Evolutionary conservation across 306 rosid genomes (phyloP).

Genomic region (Phaseolus lunatus): DNA sequence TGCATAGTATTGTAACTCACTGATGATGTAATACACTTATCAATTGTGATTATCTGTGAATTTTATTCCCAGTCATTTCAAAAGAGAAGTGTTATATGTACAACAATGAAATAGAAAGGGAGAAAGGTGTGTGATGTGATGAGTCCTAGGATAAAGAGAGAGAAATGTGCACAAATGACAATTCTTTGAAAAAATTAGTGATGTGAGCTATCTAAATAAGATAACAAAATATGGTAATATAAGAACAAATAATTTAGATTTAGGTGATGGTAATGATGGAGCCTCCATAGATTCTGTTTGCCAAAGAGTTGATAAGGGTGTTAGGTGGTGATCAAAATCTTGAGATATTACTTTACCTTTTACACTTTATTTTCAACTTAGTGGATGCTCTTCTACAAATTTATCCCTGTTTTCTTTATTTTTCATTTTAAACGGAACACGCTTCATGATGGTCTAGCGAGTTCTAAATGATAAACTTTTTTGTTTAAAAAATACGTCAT

Average conservation of each 20-base stretch:
- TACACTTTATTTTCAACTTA: too few species aligned
- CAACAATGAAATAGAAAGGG: background rate
- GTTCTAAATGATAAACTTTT: too few species aligned
- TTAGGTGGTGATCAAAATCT: background rate
- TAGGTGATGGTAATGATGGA: background rate
- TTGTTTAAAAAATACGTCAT: too few species aligned
- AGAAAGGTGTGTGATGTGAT: background rate
- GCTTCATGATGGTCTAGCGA: too few species aligned
- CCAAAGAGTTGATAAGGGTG: background rate
- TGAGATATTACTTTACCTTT: too few species aligned
- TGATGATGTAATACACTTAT: constrained; percentile 44
- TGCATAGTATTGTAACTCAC: constrained; percentile 55
- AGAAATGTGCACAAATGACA: background rate
- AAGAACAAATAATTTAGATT: background rate
- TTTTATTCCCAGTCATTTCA: constrained; percentile 29
- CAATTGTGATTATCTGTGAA: constrained; percentile 40
- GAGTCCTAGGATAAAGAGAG: background rate
- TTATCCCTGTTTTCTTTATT: too few species aligned
- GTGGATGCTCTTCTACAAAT: too few species aligned
- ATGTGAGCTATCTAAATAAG: background rate
- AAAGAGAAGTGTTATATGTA: background rate
- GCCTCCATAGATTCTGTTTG: background rate
- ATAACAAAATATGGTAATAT: background rate
- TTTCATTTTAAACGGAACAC: too few species aligned
- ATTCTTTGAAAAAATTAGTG: too few species aligned